Evolutionary conservation across 2,329 filamentous ascomycete genomes (phyloP).

Genomic region (Penicillium palitans): DNA sequence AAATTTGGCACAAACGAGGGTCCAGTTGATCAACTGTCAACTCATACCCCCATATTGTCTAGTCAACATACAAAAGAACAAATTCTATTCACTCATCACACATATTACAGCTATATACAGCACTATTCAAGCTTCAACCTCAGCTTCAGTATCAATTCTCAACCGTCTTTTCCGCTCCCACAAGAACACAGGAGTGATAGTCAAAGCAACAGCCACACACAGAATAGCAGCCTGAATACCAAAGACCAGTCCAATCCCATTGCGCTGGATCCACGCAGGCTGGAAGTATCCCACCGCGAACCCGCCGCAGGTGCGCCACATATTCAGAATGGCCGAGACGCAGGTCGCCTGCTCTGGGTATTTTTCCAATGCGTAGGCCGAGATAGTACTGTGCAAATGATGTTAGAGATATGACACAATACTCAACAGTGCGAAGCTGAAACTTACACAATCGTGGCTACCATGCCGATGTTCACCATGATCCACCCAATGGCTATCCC

Average conservation of each 20-base stretch:
- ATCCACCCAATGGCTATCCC: constrained; percentile 41
- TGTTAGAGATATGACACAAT: neutral
- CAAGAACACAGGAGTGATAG: constrained; percentile 30
- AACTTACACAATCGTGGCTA: constrained; percentile 37
- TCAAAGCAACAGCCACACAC: constrained; percentile 26
- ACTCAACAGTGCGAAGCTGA: neutral
- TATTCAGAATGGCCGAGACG: constrained; percentile 41
- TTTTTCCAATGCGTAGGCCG: constrained; percentile 39
- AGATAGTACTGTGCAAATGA: constrained; percentile 30
- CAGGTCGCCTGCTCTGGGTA: constrained; percentile 37
- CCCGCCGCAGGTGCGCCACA: constrained; percentile 43
- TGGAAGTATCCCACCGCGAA: constrained; percentile 43
- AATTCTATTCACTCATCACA: neutral
- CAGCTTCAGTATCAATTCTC: neutral
- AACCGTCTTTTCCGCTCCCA: constrained; percentile 6
- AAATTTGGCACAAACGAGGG: neutral
- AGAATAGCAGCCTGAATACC: constrained; percentile 37
- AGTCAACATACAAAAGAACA: neutral
- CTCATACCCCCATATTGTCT: neutral
- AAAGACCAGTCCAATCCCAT: constrained; percentile 37
- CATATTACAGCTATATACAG: neutral
- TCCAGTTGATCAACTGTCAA: neutral
- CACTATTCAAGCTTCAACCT: neutral
- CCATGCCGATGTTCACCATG: constrained; percentile 40
- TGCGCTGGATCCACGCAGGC: constrained; percentile 35